Evolutionary conservation across 1,284 basidiomycete species (phyloP).

Genomic region (Cryptococcus sp.): DNA sequence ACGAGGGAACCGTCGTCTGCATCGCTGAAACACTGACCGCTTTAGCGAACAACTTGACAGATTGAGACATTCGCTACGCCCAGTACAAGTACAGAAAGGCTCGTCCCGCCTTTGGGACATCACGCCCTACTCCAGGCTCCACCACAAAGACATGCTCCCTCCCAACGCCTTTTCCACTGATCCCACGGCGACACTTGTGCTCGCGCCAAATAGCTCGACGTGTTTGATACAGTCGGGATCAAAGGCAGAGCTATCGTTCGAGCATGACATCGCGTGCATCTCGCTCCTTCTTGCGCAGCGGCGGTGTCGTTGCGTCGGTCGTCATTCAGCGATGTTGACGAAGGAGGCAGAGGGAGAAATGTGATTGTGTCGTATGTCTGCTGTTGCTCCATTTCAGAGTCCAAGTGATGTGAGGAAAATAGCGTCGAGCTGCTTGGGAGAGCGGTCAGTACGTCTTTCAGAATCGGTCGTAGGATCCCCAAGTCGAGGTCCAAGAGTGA

Average conservation of each 20-base stretch:
- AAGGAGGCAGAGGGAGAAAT: slow-evolving; percentile 18
- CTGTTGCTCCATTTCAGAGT: not conserved
- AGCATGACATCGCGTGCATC: slow-evolving; percentile 33
- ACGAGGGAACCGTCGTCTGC: too few relatives aligned
- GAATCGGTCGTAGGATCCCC: slow-evolving; percentile 6
- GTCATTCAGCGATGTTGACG: not conserved
- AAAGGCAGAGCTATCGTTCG: slow-evolving; percentile 15
- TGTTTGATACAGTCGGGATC: not conserved
- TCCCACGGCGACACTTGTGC: slow-evolving; percentile 10
- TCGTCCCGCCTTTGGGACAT: not conserved
- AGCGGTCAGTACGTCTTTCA: slow-evolving; percentile 11
- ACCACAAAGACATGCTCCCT: slow-evolving; percentile 36
- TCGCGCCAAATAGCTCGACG: not conserved
- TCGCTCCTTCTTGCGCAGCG: slow-evolving; percentile 7
- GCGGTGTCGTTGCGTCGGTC: not conserved
- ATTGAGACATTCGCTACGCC: too few relatives aligned
- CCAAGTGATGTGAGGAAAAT: slow-evolving; percentile 19
- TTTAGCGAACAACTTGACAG: too few relatives aligned
- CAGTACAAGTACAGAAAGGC: too few relatives aligned
- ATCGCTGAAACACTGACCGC: too few relatives aligned
- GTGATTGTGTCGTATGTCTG: slow-evolving; percentile 32
- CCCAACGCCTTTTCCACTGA: slow-evolving; percentile 15
- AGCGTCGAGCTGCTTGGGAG: slow-evolving; percentile 33
- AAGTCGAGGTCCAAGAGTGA: slow-evolving; percentile 5
- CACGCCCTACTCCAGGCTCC: slow-evolving; percentile 33